Evolutionary conservation across 768 basidiomycete genomes (phyloP).

Genomic region (Suillus variegatus): DNA sequence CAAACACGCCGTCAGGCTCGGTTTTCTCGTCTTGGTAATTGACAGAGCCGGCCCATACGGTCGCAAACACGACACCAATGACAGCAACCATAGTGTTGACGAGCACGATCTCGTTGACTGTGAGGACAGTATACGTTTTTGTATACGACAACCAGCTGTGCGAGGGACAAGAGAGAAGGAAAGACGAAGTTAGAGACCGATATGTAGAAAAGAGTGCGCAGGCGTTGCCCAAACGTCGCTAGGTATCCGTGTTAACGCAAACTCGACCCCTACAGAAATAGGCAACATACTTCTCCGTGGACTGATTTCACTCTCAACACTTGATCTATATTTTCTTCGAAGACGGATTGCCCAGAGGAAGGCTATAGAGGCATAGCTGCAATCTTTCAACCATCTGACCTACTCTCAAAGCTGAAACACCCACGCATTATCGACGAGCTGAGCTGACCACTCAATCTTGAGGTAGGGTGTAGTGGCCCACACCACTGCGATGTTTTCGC

Average conservation of each 20-base stretch:
- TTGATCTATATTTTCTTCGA: constrained; percentile 8
- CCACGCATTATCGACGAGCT: background rate
- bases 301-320: background rate
- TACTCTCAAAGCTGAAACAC: background rate
- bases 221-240: constrained; percentile 15
- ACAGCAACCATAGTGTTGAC: constrained; percentile 35
- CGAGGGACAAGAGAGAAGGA: constrained; percentile 37
- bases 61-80: constrained; percentile 39
- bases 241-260: constrained; percentile 2
- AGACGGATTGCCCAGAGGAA: constrained; percentile 1
- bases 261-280: background rate
- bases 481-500: constrained; percentile 1
- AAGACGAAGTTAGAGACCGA: constrained; percentile 40
- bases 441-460: constrained; percentile 4
- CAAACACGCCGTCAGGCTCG: background rate
- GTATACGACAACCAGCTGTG: constrained; percentile 24
- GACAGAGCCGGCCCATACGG: constrained; percentile 31
- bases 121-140: constrained; percentile 5
- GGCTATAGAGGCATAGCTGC: background rate
- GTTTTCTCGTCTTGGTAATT: constrained; percentile 3
- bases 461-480: constrained; percentile 8
- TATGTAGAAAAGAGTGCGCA: constrained; percentile 37
- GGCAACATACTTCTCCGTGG: background rate
- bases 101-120: constrained; percentile 12
- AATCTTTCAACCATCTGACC: background rate